Conservation (phyloP, 257 asterid species). For the Gynochthodes officinalis region DNA sequence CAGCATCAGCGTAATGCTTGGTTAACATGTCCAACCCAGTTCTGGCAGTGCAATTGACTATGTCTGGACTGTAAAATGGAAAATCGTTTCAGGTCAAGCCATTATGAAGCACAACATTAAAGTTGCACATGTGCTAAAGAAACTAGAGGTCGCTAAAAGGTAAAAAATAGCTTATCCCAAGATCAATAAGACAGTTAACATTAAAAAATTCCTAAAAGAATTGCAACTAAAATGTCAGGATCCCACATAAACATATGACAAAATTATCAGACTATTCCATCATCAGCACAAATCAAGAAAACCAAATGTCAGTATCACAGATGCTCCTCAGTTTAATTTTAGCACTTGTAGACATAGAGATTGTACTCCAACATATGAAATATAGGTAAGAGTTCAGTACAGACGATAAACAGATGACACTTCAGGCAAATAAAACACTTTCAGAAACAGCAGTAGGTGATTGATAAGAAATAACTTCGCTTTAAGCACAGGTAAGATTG, state of each 20-base stretch:
- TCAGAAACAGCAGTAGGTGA: neutral
- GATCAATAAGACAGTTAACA: neutral
- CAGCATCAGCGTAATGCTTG: constrained; percentile 82
- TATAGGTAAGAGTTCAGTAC: neutral
- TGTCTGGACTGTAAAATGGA: constrained; percentile 64
- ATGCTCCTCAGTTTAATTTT: neutral
- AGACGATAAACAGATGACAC: neutral
- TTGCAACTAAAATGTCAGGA: neutral
- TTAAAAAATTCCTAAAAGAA: too few relatives aligned
- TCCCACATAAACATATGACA: neutral
- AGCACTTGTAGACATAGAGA: neutral
- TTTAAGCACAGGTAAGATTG: neutral
- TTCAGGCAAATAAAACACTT: neutral
- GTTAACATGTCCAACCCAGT: constrained; percentile 88
- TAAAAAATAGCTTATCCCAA: neutral
- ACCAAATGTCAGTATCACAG: neutral
- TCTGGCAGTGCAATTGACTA: constrained; percentile 84
- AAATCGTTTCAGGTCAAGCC: neutral
- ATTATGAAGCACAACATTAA: neutral
- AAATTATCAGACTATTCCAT: neutral
- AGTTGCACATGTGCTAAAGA: neutral
- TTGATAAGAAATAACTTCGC: neutral
- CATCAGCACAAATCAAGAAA: neutral
- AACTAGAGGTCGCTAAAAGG: neutral
- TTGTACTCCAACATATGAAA: neutral